Base-by-base conservation (phyloP, 2,329 filamentous ascomycete genomes). In the Aspergillus quadricinctus region DNA sequence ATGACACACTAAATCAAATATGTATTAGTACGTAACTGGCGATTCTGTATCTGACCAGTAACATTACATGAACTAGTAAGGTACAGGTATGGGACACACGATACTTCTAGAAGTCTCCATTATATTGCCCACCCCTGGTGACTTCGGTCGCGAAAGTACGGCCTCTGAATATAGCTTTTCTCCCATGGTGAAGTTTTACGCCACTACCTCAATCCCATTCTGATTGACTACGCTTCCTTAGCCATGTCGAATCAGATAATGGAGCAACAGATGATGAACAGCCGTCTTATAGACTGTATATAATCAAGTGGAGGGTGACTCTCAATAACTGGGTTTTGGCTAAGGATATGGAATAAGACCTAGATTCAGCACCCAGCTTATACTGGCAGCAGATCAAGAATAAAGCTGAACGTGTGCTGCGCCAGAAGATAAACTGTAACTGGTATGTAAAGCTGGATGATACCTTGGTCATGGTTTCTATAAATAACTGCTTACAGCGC, bases 401-500 rank as follows among this genome's bases (percentile, higher is more conserved):
- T 37, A 55, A 60, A 4, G 51, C 55, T 25, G 41, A 58, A 25
- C 41, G 53, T 58, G 48, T 65, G 57, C 37, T 65, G 40, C 57
- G 51, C 25, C 54, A 60, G 40, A 68, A 64, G 52, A 52, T 48
- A 57, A 52, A 54, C 53, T 59, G 49, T 23, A 63, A 61, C 52
- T 59, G 55, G 65, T 58, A 55, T 50, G 60, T 66, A n/a, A 61
- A 61, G 50, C 43, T 53, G 28, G 61, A 68, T 59, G 56, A 69
- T 53, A 69, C 62, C 31, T 40, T 8, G 7, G 8, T 28, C 23
- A 3, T 23, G 3, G 54, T 65, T 29, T 63, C 55, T 52, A 56
- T 67, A 53, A 65, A 67, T 48, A 49, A 64, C 43, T 56, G 52
- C 48, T 61, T 59, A 35, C 53, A 69, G 52, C 52, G 37, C 21